phyloP scores from a whole-genome alignment of 805 yeast species.

The Cyberlindnera suaveolens region DNA sequence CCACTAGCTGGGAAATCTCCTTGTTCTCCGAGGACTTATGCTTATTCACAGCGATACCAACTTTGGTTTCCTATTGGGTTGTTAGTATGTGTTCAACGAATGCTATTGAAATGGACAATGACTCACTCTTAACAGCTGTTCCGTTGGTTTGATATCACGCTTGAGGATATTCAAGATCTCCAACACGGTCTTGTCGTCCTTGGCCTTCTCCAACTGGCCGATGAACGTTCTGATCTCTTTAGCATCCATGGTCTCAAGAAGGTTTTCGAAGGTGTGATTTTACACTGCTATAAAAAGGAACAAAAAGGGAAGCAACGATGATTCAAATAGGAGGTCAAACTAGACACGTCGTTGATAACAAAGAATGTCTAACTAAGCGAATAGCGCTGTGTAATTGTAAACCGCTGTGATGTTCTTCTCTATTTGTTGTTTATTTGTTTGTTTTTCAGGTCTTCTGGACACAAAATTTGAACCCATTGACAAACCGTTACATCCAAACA shows the following conservation, averaged over 20 bases:
- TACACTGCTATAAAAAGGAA: neutral
- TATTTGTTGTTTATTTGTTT: neutral
- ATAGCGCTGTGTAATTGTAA: neutral
- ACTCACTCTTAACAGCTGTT: constrained; percentile 62
- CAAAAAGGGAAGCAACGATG: neutral
- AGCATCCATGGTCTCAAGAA: constrained; percentile 44
- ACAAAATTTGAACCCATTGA: too few species aligned
- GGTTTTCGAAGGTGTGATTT: neutral
- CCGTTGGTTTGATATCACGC: constrained; percentile 76
- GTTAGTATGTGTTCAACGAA: neutral
- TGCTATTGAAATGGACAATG: neutral
- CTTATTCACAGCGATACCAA: constrained; percentile 95
- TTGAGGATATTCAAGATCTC: constrained; percentile 62
- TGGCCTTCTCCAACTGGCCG: constrained; percentile 66
- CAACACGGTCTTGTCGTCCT: constrained; percentile 55
- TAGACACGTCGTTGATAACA: too few species aligned
- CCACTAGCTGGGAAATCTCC: constrained; percentile 67
- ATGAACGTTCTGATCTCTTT: constrained; percentile 68
- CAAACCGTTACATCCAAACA: neutral
- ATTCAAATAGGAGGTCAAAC: too few species aligned
- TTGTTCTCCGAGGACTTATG: constrained; percentile 60
- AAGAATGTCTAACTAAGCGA: too few species aligned
- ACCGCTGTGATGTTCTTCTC: neutral
- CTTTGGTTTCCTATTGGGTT: constrained; percentile 65
- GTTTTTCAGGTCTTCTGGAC: neutral